Percentiles rank a stretch among this genome's conserved stretches.
Conservation (phyloP, 495 filamentous ascomycete genomes). For the Neurospora hispaniola region DNA sequence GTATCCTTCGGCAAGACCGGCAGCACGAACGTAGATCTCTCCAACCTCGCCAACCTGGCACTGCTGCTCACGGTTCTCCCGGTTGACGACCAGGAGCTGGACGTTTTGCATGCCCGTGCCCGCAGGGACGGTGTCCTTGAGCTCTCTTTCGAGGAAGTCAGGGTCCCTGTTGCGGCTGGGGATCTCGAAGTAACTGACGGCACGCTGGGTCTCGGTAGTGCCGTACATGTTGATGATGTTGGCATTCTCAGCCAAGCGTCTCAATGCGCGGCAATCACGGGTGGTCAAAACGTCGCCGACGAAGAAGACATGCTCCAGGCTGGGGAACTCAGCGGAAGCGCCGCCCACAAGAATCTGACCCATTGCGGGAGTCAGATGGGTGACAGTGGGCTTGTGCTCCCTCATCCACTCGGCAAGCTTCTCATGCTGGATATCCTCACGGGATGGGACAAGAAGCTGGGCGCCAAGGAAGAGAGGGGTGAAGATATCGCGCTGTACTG, state of each 20-base stretch:
- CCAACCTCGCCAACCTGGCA: constrained; percentile 77
- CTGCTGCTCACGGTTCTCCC: constrained; percentile 56
- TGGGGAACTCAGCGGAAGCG: constrained; percentile 64
- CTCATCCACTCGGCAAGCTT: constrained; percentile 87
- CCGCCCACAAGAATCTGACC: constrained; percentile 90
- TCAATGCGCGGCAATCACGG: constrained; percentile 70
- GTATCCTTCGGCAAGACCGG: constrained; percentile 82
- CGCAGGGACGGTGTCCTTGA: constrained; percentile 74
- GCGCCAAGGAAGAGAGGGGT: constrained; percentile 86
- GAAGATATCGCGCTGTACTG: constrained; percentile 88
- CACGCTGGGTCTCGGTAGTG: constrained; percentile 80
- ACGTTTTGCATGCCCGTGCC: constrained; percentile 90
- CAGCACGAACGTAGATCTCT: constrained; percentile 83
- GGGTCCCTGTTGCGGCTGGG: constrained; percentile 58
- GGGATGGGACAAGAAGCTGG: constrained; percentile 67
- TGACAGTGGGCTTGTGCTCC: constrained; percentile 66
- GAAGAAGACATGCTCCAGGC: constrained; percentile 76
- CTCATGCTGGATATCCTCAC: constrained; percentile 82
- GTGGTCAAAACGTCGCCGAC: constrained; percentile 89
- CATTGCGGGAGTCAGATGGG: constrained; percentile 92
- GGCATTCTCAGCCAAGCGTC: constrained; percentile 67
- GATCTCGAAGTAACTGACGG: constrained; percentile 81
- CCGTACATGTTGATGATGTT: constrained; percentile 87
- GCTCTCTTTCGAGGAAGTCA: constrained; percentile 49
- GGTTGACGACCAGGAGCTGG: constrained; percentile 83